Conservation (phyloP, 164 flowering plant genomes). For the Macadamia integrifolia region DNA sequence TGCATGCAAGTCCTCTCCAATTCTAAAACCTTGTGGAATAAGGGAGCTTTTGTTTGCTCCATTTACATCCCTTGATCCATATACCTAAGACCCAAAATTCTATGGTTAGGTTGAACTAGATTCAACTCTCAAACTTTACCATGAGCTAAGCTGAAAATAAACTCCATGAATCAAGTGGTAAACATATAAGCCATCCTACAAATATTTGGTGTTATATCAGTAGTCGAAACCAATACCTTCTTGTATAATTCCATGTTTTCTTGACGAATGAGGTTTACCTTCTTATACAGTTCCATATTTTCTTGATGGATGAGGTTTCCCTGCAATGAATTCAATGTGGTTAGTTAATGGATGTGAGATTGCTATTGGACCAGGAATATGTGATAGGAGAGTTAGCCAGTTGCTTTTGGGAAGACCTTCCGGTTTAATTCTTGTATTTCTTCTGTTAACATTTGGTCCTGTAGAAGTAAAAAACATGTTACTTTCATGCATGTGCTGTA, state of each 20-base stretch:
- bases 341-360: slow-evolving; percentile 15
- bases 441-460: slow-evolving; percentile 74
- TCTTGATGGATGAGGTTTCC: slow-evolving; percentile 72
- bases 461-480: slow-evolving; percentile 19
- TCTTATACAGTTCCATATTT: slow-evolving; percentile 67
- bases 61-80: slow-evolving; percentile 41
- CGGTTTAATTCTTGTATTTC: slow-evolving; percentile 69
- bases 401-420: slow-evolving; percentile 46
- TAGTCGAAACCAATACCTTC: slow-evolving; percentile 35
- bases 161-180: not conserved
- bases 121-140: not conserved
- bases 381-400: not conserved
- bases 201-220: slow-evolving; percentile 6
- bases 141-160: not conserved
- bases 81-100: slow-evolving; percentile 38
- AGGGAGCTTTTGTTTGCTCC: slow-evolving; percentile 31
- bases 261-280: slow-evolving; percentile 57
- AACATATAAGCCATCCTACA: not conserved
- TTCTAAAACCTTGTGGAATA: slow-evolving; percentile 30
- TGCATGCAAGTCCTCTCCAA: slow-evolving; percentile 34
- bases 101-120: slow-evolving; percentile 5
- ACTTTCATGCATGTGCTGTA: not conserved
- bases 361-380: not conserved
- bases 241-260: slow-evolving; percentile 53
- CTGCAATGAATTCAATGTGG: slow-evolving; percentile 32